These are phyloP conservation scores for Coemansia sp. DNA, from an alignment of 192 early-diverging fungal genomes.

Conservation along the genomic window DNA sequence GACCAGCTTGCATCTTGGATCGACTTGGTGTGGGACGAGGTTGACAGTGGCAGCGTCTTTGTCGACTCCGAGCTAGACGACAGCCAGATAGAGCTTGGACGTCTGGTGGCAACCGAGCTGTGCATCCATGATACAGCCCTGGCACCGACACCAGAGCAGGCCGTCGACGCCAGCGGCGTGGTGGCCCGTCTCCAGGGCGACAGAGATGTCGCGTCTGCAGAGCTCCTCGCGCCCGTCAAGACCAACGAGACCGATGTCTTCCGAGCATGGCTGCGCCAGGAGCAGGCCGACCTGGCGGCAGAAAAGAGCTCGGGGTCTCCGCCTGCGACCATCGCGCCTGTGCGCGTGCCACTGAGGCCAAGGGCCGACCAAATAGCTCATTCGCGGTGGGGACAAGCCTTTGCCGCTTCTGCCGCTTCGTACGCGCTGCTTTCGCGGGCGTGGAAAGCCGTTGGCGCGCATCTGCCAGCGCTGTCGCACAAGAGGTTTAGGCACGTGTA, in stretches of 20 bases:
- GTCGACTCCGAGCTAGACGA: conserved; percentile 11
- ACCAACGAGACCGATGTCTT: conserved; percentile 30
- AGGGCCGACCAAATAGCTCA: conserved; percentile 10
- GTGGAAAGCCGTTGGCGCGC: conserved; percentile 8
- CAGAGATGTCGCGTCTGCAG: conserved; percentile 12
- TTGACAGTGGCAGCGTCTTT: conserved; percentile 9
- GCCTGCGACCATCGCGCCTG: conserved; percentile 31
- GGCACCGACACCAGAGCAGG: not conserved
- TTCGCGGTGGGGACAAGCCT: conserved; percentile 27
- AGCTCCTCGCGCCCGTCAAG: conserved; percentile 21
- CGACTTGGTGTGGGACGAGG: conserved; percentile 29
- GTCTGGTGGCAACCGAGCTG: conserved; percentile 29
- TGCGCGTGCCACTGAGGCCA: conserved; percentile 27
- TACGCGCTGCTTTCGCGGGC: conserved; percentile 27
- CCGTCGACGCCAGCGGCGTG: not conserved
- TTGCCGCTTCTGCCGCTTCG: conserved; percentile 16
- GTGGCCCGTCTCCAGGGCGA: not conserved
- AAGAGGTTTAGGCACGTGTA: conserved; percentile 55
- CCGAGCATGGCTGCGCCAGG: conserved; percentile 16
- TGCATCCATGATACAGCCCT: conserved; percentile 14
- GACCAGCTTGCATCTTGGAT: conserved; percentile 38
- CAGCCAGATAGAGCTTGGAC: conserved; percentile 29
- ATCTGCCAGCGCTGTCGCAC: conserved; percentile 23
- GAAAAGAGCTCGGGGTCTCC: not conserved
- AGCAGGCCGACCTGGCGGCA: conserved; percentile 6